Percentiles rank a stretch among this genome's conserved stretches.
Evolutionary conservation across 768 basidiomycete species (phyloP).

Genomic region (Cyclocybe cylindracea): DNA sequence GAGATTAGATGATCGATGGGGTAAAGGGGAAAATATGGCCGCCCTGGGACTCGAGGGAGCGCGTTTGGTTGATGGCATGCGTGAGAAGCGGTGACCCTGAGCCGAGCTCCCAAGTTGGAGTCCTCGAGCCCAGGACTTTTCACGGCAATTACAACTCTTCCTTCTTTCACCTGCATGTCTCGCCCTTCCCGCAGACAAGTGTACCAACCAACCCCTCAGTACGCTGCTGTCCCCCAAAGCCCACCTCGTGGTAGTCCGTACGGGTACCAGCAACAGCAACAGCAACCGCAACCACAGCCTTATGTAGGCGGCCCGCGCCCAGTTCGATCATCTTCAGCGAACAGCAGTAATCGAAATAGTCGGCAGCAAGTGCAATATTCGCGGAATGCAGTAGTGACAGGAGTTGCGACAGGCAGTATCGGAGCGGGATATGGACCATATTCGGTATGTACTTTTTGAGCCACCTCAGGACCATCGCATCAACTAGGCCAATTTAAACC

Average conservation of each 20-base stretch:
- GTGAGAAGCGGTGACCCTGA: constrained; percentile 27
- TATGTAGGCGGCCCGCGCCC: constrained; percentile 24
- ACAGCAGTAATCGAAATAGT: constrained; percentile 20
- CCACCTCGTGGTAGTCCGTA: constrained; percentile 28
- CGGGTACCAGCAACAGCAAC: constrained; percentile 13
- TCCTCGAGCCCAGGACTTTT: constrained; percentile 11
- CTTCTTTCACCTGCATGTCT: constrained; percentile 32
- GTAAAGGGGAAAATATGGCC: neutral
- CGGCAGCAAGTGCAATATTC: constrained; percentile 30
- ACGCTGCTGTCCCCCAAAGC: constrained; percentile 67
- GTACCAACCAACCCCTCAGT: constrained; percentile 52
- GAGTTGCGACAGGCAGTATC: constrained; percentile 79
- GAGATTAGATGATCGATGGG: too few relatives aligned
- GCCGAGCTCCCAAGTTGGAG: constrained; percentile 16
- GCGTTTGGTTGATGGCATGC: constrained; percentile 14
- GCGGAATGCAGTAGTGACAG: constrained; percentile 64
- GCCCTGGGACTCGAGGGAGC: neutral
- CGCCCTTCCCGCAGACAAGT: constrained; percentile 36
- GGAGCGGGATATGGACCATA: constrained; percentile 86
- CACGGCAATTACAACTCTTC: constrained; percentile 6
- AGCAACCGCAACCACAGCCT: constrained; percentile 15
- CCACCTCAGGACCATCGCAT: constrained; percentile 4
- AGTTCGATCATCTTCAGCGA: constrained; percentile 24
- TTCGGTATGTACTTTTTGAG: constrained; percentile 52
- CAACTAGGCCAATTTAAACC: constrained; percentile 11